A percentile compares a stretch with the other conserved stretches of the same genome.
Conservation (phyloP, 2,329 filamentous ascomycete genomes). For the Periglandula ipomoeae region DNA sequence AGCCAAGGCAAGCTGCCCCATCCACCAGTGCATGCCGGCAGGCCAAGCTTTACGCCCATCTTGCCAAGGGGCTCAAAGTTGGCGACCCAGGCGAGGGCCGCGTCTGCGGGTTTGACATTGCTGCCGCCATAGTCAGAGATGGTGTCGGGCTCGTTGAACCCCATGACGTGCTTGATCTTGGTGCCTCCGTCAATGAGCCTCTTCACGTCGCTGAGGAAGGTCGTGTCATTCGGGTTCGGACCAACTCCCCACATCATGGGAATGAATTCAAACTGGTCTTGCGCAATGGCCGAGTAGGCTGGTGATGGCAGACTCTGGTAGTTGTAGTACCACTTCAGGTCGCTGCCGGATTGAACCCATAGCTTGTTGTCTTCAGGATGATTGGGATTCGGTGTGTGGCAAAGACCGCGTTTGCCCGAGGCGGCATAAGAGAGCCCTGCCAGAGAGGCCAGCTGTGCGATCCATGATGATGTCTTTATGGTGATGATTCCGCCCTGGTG, state of each 20-base stretch:
- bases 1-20: conserved; percentile 57
- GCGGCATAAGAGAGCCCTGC: conserved; percentile 17
- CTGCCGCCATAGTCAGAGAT: conserved; percentile 48
- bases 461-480: conserved; percentile 1
- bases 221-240: conserved; percentile 37
- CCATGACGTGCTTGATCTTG: conserved; percentile 60
- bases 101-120: conserved; percentile 46
- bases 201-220: conserved; percentile 53
- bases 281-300: conserved; percentile 36
- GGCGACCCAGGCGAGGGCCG: conserved; percentile 60
- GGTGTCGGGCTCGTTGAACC: conserved; percentile 73
- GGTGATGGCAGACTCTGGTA: conserved; percentile 51
- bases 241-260: conserved; percentile 70
- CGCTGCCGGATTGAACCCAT: conserved; percentile 48
- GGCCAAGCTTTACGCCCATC: conserved; percentile 57
- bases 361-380: conserved; percentile 53
- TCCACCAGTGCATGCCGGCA: conserved; percentile 60
- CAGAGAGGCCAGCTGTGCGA: conserved; percentile 12
- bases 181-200: conserved; percentile 38
- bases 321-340: conserved; percentile 81
- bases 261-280: conserved; percentile 60
- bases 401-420: conserved; percentile 59
- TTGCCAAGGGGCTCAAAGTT: conserved; percentile 61
- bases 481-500: background rate
- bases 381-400: conserved; percentile 50